phyloP scores from a whole-genome alignment of 306 rosid genomes.

The Prunus davidiana region DNA sequence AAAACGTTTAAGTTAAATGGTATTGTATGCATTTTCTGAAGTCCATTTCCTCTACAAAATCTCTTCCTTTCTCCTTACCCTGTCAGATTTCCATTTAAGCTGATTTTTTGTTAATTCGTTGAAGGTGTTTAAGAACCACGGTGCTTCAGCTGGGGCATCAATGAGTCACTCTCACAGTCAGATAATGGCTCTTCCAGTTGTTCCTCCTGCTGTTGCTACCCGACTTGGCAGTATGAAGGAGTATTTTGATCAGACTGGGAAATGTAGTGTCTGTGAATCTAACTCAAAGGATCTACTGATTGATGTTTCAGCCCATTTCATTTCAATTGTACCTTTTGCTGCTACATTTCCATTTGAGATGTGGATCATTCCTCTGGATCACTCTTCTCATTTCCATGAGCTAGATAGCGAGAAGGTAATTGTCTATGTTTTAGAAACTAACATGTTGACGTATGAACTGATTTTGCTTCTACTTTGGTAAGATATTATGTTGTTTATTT shows the following conservation, averaged over 20 bases:
- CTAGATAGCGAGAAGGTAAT: slow-evolving; percentile 59
- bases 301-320: slow-evolving; percentile 52
- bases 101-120: background rate
- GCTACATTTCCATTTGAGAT: slow-evolving; percentile 84
- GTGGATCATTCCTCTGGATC: slow-evolving; percentile 75
- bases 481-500: background rate
- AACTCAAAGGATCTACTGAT: slow-evolving; percentile 49
- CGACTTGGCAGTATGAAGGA: slow-evolving; percentile 57
- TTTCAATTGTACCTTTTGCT: slow-evolving; percentile 68
- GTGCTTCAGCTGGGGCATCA: slow-evolving; percentile 86
- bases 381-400: slow-evolving; percentile 69
- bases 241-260: slow-evolving; percentile 47
- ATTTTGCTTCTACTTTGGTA: background rate
- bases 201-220: slow-evolving; percentile 62
- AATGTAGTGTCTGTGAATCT: slow-evolving; percentile 60
- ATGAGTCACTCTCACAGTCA: slow-evolving; percentile 87
- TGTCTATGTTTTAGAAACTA: background rate
- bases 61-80: background rate
- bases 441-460: background rate
- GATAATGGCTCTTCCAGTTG: slow-evolving; percentile 68
- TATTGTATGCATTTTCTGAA: background rate
- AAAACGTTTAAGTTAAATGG: too few relatives aligned
- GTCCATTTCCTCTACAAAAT: too few relatives aligned
- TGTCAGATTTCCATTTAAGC: background rate
- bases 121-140: slow-evolving; percentile 82